A percentile compares a stretch with the other conserved stretches of the same genome.
These are phyloP conservation scores for Suillus subluteus DNA, from an alignment of 768 basidiomycete genomes.

Conservation along the genomic window DNA sequence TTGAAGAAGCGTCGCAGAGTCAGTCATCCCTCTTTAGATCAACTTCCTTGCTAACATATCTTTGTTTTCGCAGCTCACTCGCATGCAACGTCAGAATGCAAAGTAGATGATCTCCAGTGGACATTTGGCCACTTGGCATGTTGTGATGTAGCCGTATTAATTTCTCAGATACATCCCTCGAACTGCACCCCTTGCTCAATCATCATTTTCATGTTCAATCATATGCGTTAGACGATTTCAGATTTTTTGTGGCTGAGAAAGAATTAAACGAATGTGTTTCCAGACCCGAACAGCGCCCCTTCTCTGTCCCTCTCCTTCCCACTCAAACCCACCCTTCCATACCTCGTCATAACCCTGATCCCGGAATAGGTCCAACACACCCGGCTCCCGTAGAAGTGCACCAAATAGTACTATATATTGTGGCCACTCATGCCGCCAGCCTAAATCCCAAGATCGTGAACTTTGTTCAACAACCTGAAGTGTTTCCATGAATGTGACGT, in stretches of 20 bases:
- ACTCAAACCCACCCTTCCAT: conserved; percentile 73
- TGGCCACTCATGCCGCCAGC: conserved; percentile 81
- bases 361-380: conserved; percentile 50
- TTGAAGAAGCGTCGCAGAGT: conserved; percentile 91
- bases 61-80: conserved; percentile 45
- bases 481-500: conserved; percentile 33
- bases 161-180: background rate
- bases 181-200: background rate
- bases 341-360: conserved; percentile 65
- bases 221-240: background rate
- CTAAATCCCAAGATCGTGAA: conserved; percentile 27
- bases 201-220: conserved; percentile 7
- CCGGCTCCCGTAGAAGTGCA: conserved; percentile 59
- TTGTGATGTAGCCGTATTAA: conserved; percentile 3
- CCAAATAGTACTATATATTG: conserved; percentile 84
- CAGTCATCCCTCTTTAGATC: conserved; percentile 29
- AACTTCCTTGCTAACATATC: conserved; percentile 20
- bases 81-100: conserved; percentile 35
- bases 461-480: conserved; percentile 33
- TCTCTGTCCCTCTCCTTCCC: conserved; percentile 63
- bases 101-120: conserved; percentile 24
- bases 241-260: background rate
- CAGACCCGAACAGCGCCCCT: conserved; percentile 76
- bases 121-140: conserved; percentile 3
- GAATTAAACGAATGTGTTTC: conserved; percentile 35